Percentiles rank a stretch among this genome's conserved stretches.
phyloP scores from a whole-genome alignment of 148 eudicot species.

The Persicaria maculosa region DNA sequence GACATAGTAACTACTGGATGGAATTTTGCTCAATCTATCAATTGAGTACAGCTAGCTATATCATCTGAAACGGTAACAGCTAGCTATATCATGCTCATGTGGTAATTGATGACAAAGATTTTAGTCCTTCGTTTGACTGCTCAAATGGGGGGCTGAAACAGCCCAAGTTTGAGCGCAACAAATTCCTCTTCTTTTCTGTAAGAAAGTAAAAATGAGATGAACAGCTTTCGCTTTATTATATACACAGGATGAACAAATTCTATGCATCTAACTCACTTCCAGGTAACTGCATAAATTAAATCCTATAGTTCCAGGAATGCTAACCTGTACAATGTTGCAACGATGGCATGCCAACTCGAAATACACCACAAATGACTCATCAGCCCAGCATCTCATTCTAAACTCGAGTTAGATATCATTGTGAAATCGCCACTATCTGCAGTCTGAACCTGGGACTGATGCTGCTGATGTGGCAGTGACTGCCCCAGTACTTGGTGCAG shows the following conservation, averaged over 20 bases:
- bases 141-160: neutral
- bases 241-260: neutral
- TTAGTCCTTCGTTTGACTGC: neutral
- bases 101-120: neutral
- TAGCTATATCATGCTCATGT: neutral
- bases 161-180: neutral
- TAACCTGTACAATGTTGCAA: constrained; percentile 60
- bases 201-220: neutral
- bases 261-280: constrained; percentile 1
- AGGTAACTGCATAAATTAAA: neutral
- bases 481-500: constrained; percentile 22
- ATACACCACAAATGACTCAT: neutral
- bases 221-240: neutral
- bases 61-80: neutral
- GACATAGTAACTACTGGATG: neutral
- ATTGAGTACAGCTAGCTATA: neutral
- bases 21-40: neutral
- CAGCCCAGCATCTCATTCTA: constrained; percentile 25
- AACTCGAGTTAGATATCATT: constrained; percentile 27
- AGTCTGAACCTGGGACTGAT: constrained; percentile 35
- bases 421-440: constrained; percentile 30
- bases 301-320: constrained; percentile 11
- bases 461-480: constrained; percentile 18
- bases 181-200: neutral
- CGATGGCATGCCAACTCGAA: constrained; percentile 33